These are phyloP conservation scores for Chernovozyma aurita DNA, from an alignment of 1,139 yeast species.

Conservation along the genomic window DNA sequence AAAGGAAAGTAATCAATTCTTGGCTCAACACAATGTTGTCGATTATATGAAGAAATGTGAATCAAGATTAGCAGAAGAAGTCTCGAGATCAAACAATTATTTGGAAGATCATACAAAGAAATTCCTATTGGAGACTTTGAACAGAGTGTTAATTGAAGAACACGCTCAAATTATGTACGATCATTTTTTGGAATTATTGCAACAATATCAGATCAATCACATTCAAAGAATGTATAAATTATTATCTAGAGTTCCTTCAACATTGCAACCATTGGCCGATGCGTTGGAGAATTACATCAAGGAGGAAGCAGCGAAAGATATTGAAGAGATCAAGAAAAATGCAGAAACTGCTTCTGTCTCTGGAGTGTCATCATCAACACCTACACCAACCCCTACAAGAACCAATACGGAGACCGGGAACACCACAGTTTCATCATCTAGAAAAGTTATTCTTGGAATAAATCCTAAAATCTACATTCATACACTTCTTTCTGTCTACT, in stretches of 20 bases:
- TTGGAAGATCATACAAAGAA: constrained; percentile 85
- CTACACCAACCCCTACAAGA: constrained; percentile 14
- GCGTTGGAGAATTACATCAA: constrained; percentile 72
- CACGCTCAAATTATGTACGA: constrained; percentile 76
- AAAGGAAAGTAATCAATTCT: constrained; percentile 62
- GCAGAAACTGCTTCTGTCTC: constrained; percentile 30
- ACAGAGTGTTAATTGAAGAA: constrained; percentile 69
- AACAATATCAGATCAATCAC: constrained; percentile 72
- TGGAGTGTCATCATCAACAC: constrained; percentile 9
- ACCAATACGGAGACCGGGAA: no score
- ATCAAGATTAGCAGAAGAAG: constrained; percentile 76
- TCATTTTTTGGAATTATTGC: constrained; percentile 70
- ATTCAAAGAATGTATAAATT: constrained; percentile 75
- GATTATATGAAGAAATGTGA: constrained; percentile 90
- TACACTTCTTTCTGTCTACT: constrained; percentile 66
- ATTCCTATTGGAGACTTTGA: constrained; percentile 69
- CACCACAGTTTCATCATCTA: constrained; percentile 15
- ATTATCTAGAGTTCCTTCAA: constrained; percentile 68
- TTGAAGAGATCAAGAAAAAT: constrained; percentile 55
- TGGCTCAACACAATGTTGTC: constrained; percentile 74
- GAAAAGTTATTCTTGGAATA: constrained; percentile 20
- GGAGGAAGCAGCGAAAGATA: constrained; percentile 65
- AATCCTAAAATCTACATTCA: constrained; percentile 82
- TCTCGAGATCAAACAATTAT: constrained; percentile 69
- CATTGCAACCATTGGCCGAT: constrained; percentile 73